Base-by-base conservation (phyloP, 2,329 filamentous ascomycete species). In the Alternaria ethzedia region DNA sequence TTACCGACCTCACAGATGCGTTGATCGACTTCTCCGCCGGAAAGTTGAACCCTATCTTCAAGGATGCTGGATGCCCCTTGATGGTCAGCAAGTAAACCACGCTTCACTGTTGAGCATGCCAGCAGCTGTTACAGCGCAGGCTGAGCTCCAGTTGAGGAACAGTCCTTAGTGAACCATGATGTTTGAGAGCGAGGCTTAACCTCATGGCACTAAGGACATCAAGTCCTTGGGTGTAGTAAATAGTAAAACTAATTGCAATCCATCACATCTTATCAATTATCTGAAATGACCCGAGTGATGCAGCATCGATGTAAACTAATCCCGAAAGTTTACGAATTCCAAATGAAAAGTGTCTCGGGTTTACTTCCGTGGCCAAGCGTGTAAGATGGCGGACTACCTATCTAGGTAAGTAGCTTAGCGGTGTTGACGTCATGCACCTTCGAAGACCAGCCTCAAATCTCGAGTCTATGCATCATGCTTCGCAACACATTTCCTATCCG, bases 1-100 rank as follows among this genome's bases (percentile, higher is more conserved):
- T 65, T 3, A 67, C 67, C 6, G 66, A 65, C 11, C 12, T 71
- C 3, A 61, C 70, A 15, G 56, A 64, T 6, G 46, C 49, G 1
- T 9, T 70, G 2, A 41, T 75, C 45, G 63, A 69, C 23, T 74
- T 66, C 59, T 51, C 60, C 3, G 20, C 64, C 3, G 64, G 64
- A 12, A 69, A 74, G 60, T 50, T 75, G 26, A 74, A 74, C 45
- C 72, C 71, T 0, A 54, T 68, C 6, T 75, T 75, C 57, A 49
- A 65, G 61, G 73, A 72, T 13, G 49, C 71, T 56, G 51, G 82
- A 81, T 51, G 96, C 80, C 59, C 61, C 9, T 17, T 52, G 20
- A 52, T 23, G 49, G 30, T 52, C 9, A n/a, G 20, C 30, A 36
- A 52, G 36, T 2, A 21, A 23, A 52, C 10, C 30, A 41, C 20